Conservation (phyloP, 805 yeast species). For the Wickerhamomyces chambardii region DNA sequence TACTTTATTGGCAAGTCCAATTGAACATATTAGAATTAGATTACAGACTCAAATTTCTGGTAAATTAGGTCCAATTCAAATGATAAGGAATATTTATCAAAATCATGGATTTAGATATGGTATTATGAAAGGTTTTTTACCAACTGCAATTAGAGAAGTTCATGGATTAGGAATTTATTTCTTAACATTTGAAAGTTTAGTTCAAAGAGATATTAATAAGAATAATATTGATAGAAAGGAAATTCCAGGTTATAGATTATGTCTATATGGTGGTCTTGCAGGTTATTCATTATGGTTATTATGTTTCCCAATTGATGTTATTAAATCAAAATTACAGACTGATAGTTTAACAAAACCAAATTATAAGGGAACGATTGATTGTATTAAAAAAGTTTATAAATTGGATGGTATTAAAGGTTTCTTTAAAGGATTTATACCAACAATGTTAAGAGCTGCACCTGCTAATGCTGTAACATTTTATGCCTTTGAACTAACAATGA, state of each 20-base stretch:
- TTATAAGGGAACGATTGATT: constrained; percentile 51
- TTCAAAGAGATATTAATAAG: constrained; percentile 50
- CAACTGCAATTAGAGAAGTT: constrained; percentile 79
- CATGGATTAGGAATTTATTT: constrained; percentile 88
- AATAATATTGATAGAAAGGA: constrained; percentile 49
- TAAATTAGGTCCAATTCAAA: constrained; percentile 70
- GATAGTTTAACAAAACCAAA: constrained; percentile 53
- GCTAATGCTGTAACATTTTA: constrained; percentile 97
- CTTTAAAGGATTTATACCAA: constrained; percentile 87
- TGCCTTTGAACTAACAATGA: constrained; percentile 86
- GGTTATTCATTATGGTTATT: constrained; percentile 86
- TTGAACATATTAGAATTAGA: constrained; percentile 91
- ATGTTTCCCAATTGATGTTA: constrained; percentile 82
- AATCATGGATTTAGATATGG: constrained; percentile 46
- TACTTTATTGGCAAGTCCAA: constrained; percentile 84
- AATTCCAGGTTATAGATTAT: constrained; percentile 81
- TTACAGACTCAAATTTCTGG: constrained; percentile 76
- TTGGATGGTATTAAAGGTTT: constrained; percentile 70
- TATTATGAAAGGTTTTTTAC: constrained; percentile 71
- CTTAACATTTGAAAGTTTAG: constrained; percentile 82
- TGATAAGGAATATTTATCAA: constrained; percentile 46
- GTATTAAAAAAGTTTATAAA: constrained; percentile 40
- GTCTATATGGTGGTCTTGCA: constrained; percentile 82
- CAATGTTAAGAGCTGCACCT: constrained; percentile 94
- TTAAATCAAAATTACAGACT: constrained; percentile 84